Evolutionary conservation across 208 protist genomes (phyloP), one percentile per base, ranked within the genome.

Genomic region (Leishmania turanica): DNA sequence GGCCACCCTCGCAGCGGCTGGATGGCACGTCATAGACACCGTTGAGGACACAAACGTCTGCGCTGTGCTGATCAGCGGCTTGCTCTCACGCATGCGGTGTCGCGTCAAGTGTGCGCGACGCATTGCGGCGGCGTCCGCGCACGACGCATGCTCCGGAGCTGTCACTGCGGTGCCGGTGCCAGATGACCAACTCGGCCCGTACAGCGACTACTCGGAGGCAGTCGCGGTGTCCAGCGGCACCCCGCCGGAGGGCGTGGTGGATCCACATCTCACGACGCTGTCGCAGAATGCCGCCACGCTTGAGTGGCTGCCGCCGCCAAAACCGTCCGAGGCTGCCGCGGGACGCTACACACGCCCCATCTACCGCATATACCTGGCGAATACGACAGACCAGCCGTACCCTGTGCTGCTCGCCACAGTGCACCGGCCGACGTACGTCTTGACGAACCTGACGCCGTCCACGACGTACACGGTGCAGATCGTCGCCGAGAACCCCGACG

Each of bases 401-500:
- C 85, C 86, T 37, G 68, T 91, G 69, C 80, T 80, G 37, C 77
- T 84, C 60, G n/a, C 81, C 34, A 87, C 84, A 47, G 77, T 84
- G 42, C 82, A 87, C 81, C 85, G 79, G 24, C 76, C 81, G 1
- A 87, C 77, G 37, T 88, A 93, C 81, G 84, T 82, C 2, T 51
- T 97, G 40, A 84, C 85, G 8, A 88, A 94, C 69, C 80, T 98
- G 27, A 84, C 80, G 42, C 90, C 95, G 13, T 81, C 87, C n/a
- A 97, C 92, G 34, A 84, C 84, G 68, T 98, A 98, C 90, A 90
- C 86, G 65, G 86, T 93, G 78, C 92, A 96, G 83, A 82, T 98
- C 31, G 91, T 96, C 24, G 93, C 90, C 21, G 91, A 97, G 87
- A 96, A 93, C 81, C 58, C 78, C 21, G 87, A 94, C 81, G 96